Evolutionary conservation across 495 filamentous ascomycete species (phyloP), one percentile per base, ranked within the genome.

Genomic region (Podospora appendiculata): DNA sequence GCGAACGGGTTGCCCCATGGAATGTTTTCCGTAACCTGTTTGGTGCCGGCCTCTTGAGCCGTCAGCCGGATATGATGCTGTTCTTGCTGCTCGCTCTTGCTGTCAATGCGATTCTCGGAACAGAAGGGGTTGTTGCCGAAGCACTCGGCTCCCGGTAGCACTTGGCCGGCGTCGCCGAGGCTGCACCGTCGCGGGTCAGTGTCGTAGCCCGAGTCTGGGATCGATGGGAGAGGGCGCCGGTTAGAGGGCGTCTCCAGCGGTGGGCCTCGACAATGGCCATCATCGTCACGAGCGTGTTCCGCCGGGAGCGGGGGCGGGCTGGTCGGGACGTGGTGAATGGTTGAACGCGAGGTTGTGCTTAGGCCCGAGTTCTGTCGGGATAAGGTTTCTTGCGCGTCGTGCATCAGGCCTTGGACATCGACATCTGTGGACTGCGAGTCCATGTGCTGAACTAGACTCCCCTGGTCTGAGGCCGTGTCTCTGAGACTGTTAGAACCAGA

Each of bases 391-490:
- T 48, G 56, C 1, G 53, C 55, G 25, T 67, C 64, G 16, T 57
- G 50, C 62, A 67, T 61, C 8, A 67, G 49, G n/a, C 58, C 62
- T 4, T 61, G 35, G 14, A 56, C 41, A 41, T 67, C 60, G 16
- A 65, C 62, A 41, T 67, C 60, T 32, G 56, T 61, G 35, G 58
- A 50, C 36, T 62, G 62, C 16, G 60, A 63, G 40, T 59, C 51
- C 62, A 67, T 65, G 54, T 63, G 55, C 17, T 47, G 59, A 33
- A 65, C 50, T 16, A 65, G 64, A 43, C 48, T 61, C 44, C 56
- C 58, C 14, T 47, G 57, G 12, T 63, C 53, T 7, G 60, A 59
- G 2, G 41, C 18, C 7, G 42, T 35, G 38, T 55, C 56, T 41
- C 42, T 32, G 16, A 33, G 12, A 17, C 36, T 41, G 5, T 25